A percentile compares a stretch with the other conserved stretches of the same genome.
Conservation (phyloP, 108 stramenopile species). For the Mayamaea pseudoterrestris region DNA sequence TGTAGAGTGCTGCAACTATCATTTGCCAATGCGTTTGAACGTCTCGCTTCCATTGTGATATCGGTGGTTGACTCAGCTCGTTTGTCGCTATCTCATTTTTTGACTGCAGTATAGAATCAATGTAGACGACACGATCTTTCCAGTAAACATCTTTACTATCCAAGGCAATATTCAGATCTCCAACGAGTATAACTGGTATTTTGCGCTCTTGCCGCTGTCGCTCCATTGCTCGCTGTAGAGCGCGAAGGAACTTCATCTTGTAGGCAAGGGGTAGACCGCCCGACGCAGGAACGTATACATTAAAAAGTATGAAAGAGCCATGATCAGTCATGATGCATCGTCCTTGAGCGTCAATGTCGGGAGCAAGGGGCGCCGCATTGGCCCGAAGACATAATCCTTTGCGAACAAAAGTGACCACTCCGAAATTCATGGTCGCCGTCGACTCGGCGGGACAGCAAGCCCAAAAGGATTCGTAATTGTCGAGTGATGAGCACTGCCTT, state of each 20-base stretch:
- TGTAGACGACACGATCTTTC: constrained; percentile 36
- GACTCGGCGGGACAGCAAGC: constrained; percentile 49
- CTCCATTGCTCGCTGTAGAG: constrained; percentile 58
- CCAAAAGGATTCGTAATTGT: constrained; percentile 80
- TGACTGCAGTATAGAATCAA: constrained; percentile 52
- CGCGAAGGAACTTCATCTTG: constrained; percentile 78
- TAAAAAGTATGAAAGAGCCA: constrained; percentile 73
- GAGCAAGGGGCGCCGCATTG: constrained; percentile 35
- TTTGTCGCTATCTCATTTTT: constrained; percentile 11
- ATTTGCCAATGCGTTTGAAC: constrained; percentile 42
- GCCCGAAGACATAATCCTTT: constrained; percentile 31
- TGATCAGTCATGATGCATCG: constrained; percentile 88
- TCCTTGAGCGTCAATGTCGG: constrained; percentile 70
- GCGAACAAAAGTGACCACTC: constrained; percentile 79
- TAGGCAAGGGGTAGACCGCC: constrained; percentile 32
- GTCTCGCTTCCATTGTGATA: constrained; percentile 45
- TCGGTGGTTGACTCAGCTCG: neutral
- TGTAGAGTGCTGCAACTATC: constrained; percentile 32
- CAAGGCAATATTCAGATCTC: constrained; percentile 80
- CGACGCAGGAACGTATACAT: constrained; percentile 85
- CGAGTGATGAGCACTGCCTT: constrained; percentile 30
- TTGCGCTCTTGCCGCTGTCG: constrained; percentile 30
- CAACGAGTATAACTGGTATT: constrained; percentile 69
- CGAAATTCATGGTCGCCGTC: constrained; percentile 70
- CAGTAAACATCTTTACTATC: constrained; percentile 45